Evolutionary conservation across 2,329 filamentous ascomycete genomes (phyloP).

Genomic region (Shiraia sp.): DNA sequence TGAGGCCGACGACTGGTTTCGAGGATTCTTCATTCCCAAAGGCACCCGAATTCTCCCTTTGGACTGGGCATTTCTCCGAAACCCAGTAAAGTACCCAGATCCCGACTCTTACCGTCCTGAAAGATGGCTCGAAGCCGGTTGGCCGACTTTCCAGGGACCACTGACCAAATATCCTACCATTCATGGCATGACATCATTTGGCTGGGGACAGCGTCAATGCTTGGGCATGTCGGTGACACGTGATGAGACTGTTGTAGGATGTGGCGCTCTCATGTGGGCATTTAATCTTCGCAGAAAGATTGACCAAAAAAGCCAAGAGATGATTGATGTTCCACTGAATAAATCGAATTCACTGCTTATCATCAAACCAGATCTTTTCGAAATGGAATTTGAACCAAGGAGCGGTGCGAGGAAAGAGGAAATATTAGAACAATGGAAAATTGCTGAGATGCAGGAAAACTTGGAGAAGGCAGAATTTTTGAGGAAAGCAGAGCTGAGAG

Average conservation of each 20-base stretch:
- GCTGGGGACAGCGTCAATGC: constrained; percentile 66
- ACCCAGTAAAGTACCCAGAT: constrained; percentile 63
- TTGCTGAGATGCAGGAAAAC: constrained; percentile 42
- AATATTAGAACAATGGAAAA: constrained; percentile 37
- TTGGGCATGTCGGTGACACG: constrained; percentile 66
- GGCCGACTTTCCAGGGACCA: constrained; percentile 67
- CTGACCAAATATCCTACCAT: constrained; percentile 66
- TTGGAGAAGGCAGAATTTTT: constrained; percentile 43
- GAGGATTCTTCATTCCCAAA: constrained; percentile 55
- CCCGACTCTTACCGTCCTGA: constrained; percentile 66
- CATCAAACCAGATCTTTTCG: constrained; percentile 60
- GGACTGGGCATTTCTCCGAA: constrained; percentile 45
- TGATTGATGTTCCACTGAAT: constrained; percentile 51
- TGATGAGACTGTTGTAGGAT: constrained; percentile 56
- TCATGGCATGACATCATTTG: constrained; percentile 67
- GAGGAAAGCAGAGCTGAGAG: constrained; percentile 21
- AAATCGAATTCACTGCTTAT: constrained; percentile 62
- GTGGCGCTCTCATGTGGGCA: constrained; percentile 54
- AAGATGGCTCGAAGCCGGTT: constrained; percentile 64
- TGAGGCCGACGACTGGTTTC: constrained; percentile 56
- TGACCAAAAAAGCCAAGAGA: constrained; percentile 46
- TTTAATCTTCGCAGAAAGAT: constrained; percentile 56
- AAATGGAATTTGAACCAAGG: constrained; percentile 59
- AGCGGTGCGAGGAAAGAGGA: constrained; percentile 45
- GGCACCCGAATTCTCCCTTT: constrained; percentile 46